Percentiles rank a stretch among this genome's conserved stretches.
Evolutionary conservation across 164 flowering plant species (phyloP).

Genomic region (Akebia trifoliata): DNA sequence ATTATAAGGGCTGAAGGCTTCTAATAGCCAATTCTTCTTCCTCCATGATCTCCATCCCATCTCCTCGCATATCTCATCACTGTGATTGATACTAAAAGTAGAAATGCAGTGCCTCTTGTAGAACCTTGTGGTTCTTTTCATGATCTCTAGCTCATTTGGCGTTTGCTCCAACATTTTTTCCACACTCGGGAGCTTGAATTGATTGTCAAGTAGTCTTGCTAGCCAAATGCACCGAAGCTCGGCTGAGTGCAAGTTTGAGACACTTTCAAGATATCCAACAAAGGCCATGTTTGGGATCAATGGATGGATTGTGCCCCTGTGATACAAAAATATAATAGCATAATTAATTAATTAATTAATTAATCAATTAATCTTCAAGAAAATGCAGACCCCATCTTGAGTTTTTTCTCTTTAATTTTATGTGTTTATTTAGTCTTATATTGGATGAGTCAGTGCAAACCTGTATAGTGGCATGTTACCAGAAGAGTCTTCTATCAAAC

Average conservation of each 20-base stretch:
- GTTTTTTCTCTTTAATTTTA: too few species aligned
- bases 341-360: background rate
- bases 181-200: constrained; percentile 63
- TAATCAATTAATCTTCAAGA: too few species aligned
- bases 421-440: too few species aligned
- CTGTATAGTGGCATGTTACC: constrained; percentile 74
- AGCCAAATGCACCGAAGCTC: constrained; percentile 84
- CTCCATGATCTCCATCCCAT: constrained; percentile 79
- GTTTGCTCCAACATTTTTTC: constrained; percentile 58
- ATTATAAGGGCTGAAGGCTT: constrained; percentile 78
- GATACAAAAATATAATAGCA: background rate
- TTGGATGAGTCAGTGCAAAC: too few species aligned
- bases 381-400: too few species aligned
- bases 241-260: constrained; percentile 64
- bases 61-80: too few species aligned
- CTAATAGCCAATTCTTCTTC: constrained; percentile 64
- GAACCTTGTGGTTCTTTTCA: constrained; percentile 66
- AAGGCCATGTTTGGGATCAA: too few species aligned
- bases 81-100: too few species aligned
- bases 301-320: constrained; percentile 67
- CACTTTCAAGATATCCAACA: too few species aligned
- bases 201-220: constrained; percentile 39
- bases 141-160: constrained; percentile 50
- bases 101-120: too few species aligned
- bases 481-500: constrained; percentile 40